Base-by-base conservation (phyloP, 2,329 filamentous ascomycete species). In the Rhexocercosporidium sp. region DNA sequence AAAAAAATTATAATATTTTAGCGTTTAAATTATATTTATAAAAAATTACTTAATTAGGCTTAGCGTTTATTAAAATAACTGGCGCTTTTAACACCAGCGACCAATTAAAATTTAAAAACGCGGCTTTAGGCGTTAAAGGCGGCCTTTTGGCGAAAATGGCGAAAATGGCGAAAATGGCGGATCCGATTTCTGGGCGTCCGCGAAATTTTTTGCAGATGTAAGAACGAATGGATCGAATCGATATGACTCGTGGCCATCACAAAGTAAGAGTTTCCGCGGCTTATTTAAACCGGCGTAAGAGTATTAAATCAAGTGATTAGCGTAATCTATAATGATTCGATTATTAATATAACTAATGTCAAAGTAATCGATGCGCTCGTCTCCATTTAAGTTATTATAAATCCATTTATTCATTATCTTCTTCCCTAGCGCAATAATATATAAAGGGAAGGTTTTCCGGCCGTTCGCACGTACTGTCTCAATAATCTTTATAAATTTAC, bases 371-470 rank as follows among this genome's bases (percentile, higher is more conserved):
- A 64, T 29, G 3, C 7, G 20, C 27, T 57, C 47, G 16, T 54
- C 25, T 27, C 47, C 22, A 27, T 37, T 27, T 6, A 67, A 25
- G 7, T 66, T n/a, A 3, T 3, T 0, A 9, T 31, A 7, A 20
- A 53, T 25, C 47, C 22, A 66, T 46, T 66, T 61, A 14, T 66
- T 31, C n/a, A 66, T 61, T 2, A 61, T 53, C 22, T 61, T 39
- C 47, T 66, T 53, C 8, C 57, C 47, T 22, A 37, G 64, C 0
- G 49, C n/a, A 31, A 66, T 66, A 29, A 66, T 46, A 56, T 25
- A 56, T 29, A 11, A 20, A 14, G 49, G 49, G 0, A 57, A 14
- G 14, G 37, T 25, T 20, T 47, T 46, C 25, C 27, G 12, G 1
- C 49, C 25, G 25, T 64, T 51, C 31, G 2, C 46, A n/a, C 41